Conservation (phyloP, 805 yeast genomes). For the Hanseniaspora mollemarum region DNA sequence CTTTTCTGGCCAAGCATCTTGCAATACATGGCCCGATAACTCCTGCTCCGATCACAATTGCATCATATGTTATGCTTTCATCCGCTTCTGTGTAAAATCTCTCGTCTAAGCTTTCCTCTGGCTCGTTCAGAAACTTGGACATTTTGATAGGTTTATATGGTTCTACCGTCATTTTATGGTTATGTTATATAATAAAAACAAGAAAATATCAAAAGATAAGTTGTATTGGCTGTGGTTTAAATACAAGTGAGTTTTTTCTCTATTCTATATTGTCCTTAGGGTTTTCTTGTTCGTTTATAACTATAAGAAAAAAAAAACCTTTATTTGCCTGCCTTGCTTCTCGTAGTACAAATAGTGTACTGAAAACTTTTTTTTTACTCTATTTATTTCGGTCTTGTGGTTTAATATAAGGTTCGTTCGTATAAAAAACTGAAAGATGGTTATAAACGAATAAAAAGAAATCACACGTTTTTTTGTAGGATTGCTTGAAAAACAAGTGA, state of each 20-base stretch:
- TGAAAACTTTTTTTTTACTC: background rate
- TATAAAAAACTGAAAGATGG: background rate
- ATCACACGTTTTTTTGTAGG: background rate
- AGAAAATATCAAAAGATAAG: background rate
- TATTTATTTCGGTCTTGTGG: background rate
- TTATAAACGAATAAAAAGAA: background rate
- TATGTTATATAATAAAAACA: background rate
- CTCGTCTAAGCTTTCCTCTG: slow-evolving; percentile 15
- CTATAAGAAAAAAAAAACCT: too few species aligned
- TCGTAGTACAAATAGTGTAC: background rate
- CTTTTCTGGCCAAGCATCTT: slow-evolving; percentile 79
- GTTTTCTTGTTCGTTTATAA: too few species aligned
- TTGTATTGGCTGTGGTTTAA: too few species aligned
- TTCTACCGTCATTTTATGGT: background rate
- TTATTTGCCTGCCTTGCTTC: too few species aligned
- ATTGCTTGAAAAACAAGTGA: background rate
- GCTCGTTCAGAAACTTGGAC: slow-evolving; percentile 12
- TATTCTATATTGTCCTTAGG: too few species aligned
- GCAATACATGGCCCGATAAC: slow-evolving; percentile 92
- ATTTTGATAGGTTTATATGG: slow-evolving; percentile 8
- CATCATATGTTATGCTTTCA: slow-evolving; percentile 45
- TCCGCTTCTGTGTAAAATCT: slow-evolving; percentile 26
- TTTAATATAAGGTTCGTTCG: background rate
- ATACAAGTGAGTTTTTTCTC: too few species aligned
- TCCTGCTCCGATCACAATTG: slow-evolving; percentile 95